Base-by-base conservation (phyloP, 1,284 basidiomycete species). In the Schizophyllum amplum region DNA sequence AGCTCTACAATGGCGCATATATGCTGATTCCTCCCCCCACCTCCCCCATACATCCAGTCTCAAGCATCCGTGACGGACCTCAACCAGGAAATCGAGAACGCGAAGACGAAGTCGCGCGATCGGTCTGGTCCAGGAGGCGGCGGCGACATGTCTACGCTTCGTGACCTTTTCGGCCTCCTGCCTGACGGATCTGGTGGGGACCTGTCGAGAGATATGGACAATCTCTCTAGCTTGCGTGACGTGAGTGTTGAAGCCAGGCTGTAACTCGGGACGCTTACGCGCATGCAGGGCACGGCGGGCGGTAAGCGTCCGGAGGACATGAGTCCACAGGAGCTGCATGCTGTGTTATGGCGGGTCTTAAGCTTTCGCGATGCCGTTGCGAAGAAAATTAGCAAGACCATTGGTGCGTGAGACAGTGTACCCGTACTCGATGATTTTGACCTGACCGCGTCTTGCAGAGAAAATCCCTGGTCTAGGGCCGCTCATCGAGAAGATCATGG, bases 1-100 rank as follows among this genome's bases (percentile, higher is more conserved):
- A 24, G 56, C 47, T 46, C n/a, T n/a, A 7, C 22, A 13, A 24
- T 9, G n/a, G 51, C 6, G 7, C 11, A 42, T 3, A 17, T 9
- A 13, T 42, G 7, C 33, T 42, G 33, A 42, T 53, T 25, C 48
- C 11, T n/a, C 27, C 33, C n/a, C 22, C 26, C 51, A 1, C 42
- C 23, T 52, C 25, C 15, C 9, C 15, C 23, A 23, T 21, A 1
- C 17, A 33, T 47, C 24, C 26, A 69, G 65, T 70, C 68, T n/a
- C 72, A 92, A 76, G 90, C 94, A 1, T 94, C 92, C 26, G 92
- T 98, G 1, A 83, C 87, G 0, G 94, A 97, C 67, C 79, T 98
- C 48, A 91, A 88, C 74, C 84, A 87, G 62, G 83, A 89, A 59
- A 77, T 97, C 62, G 80, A 84, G 59, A 82, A 81, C 51, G 89